Evolutionary conservation across 1,284 basidiomycete species (phyloP), one percentile per base, ranked within the genome.

Genomic region (Cutaneotrichosporon sp.): DNA sequence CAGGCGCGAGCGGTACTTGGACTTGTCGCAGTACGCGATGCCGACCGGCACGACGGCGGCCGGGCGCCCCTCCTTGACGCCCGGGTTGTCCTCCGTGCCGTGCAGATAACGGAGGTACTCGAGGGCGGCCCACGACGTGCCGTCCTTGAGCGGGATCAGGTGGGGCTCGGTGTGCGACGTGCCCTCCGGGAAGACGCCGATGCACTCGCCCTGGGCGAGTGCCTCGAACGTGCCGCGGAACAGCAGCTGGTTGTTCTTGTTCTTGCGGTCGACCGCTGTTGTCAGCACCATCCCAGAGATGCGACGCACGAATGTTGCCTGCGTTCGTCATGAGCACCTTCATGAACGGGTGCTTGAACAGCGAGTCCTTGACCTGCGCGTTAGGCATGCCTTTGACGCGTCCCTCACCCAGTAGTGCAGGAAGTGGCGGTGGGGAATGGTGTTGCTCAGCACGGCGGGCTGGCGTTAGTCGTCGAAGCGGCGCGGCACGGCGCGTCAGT

Each of bases 111-210:
- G 89, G 14, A 87, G 84, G 79, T 95, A 97, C 81, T 97, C 95
- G 67, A 97, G 83, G 4, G 93, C 91, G 36, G 92, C 89, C 94
- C 94, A 97, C 9, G 92, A 87, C n/a, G 91, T 90, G 25, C 95
- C 95, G 70, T 97, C 92, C 77, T 98, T 98, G 72, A 98, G 86
- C 64, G 92, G 89, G 84, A 95, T 90, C 72, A 98, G 89, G 60
- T 87, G 86, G 4, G 94, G 92, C 72, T 95, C 91, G 0, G 94
- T 97, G 65, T 84, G 80, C 47, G 82, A 76, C 20, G 81, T 80
- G 20, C 94, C 95, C 78, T 98, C 95, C 1, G 95, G 95, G 75
- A 98, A 98, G 45, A 98, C 83, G 7, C 92, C 95, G 57, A 98
- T 91, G 22, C 87, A 89, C 64, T 89, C 85, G 24, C 89, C 90